Conservation (phyloP, 345 rosid species). For the Camelina sativa region DNA sequence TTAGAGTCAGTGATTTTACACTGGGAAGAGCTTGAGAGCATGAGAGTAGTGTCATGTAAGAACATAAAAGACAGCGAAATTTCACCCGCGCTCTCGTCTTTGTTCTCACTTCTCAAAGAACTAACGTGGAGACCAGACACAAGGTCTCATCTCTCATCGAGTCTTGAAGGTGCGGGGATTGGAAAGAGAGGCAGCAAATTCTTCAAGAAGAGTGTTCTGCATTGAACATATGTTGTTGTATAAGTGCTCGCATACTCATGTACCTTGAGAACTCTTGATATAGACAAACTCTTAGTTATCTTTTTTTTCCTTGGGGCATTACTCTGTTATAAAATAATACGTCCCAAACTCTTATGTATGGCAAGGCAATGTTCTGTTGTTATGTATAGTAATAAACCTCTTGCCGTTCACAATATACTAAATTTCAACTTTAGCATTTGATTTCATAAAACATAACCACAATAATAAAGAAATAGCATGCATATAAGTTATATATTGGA, state of each 20-base stretch:
- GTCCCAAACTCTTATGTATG: conserved; percentile 15
- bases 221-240: neutral
- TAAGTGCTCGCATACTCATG: neutral
- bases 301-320: neutral
- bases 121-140: conserved; percentile 92
- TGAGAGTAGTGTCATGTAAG: conserved; percentile 69
- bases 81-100: conserved; percentile 69
- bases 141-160: conserved; percentile 68
- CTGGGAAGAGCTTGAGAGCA: conserved; percentile 73
- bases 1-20: conserved; percentile 69
- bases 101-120: conserved; percentile 77
- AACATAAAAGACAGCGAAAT: conserved; percentile 72
- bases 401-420: neutral
- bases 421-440: neutral
- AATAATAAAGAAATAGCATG: neutral
- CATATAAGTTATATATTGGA: neutral
- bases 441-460: neutral
- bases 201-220: conserved; percentile 56
- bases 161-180: conserved; percentile 67
- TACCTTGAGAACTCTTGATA: conserved; percentile 16
- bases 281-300: neutral
- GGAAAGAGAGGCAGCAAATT: conserved; percentile 84
- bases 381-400: conserved; percentile 14
- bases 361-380: conserved; percentile 19
- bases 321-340: conserved; percentile 17